Base-by-base conservation (phyloP, 192 early-diverging fungal species). In the Coemansia reversa region DNA sequence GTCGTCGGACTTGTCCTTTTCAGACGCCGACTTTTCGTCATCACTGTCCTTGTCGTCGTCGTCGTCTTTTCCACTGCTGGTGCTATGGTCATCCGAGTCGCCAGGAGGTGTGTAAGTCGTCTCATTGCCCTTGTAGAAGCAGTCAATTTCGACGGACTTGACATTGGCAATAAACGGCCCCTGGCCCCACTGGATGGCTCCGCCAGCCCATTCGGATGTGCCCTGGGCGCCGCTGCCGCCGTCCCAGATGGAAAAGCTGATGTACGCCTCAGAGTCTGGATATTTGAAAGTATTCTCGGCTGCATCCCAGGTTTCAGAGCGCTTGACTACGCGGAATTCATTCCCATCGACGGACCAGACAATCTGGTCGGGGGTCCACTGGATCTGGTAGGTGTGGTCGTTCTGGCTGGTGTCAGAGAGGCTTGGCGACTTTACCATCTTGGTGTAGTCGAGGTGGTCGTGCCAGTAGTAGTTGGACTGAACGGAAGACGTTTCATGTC, bases 391-490 rank as follows among this genome's bases (percentile, higher is more conserved):
- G 55, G 67, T 75, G 62, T 90, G 87, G 69, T 70, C 82, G 9
- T 56, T 67, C 20, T 70, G 63, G 7, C 82, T 77, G 25, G 72
- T 84, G 47, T 86, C 73, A 0, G 30, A 25, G 8, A 70, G 79
- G 23, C 83, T 22, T 9, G 84, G 62, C 8, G 61, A 61, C 29
- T 65, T 52, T 2, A 63, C 32, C 58, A 81, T 81, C 62, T 85
- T 83, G 14, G 48, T 71, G 60, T 86, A 87, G 59, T 86, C 82
- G n/a, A 86, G 68, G 48, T 76, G 51, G 29, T 78, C 79, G 48
- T 85, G 74, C 65, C 79, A 86, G 70, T 86, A 88, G 66, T 75
- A 86, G 80, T 90, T 90, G 25, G 86, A 84, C 72, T 90, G 83
- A 20, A 84, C 86, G 47, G 75, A 45, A 25, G 56, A 74, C n/a